Base-by-base conservation (phyloP, 305 asterid species). In the Fraxinus angustifolia region DNA sequence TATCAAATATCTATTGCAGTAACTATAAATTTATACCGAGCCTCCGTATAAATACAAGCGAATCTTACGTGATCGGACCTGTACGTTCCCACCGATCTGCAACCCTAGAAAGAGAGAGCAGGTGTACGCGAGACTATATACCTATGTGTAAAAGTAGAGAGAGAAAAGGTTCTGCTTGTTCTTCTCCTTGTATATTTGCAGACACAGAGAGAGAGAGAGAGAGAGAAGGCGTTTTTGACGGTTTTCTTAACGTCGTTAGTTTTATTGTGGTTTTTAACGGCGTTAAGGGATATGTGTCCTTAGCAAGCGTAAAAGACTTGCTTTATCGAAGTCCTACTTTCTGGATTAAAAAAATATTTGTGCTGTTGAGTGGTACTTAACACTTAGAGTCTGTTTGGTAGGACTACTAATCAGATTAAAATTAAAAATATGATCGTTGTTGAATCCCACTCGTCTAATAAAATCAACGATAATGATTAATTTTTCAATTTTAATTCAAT, bases 211-310 rank as follows among this genome's bases (percentile, higher is more conserved):
- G 87, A 85, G 77, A 60, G 77, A 53, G 82, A 77, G 79, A 38
- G 86, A 82, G 87, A 85, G 77, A 60, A 75, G 21, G 84, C 81
- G 85, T 48, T 82, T 79, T 82, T 78, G 86, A 88, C 86, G 83
- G 85, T 80, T 85, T 60, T 16, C 73, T 76, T 86, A 65, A 86
- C 87, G 86, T 82, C 89, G 93, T 91, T 85, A 88, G 85, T 40
- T 79, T 81, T 78, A 74, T 17, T 67, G 80, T 82, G 12, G 81
- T 30, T 45, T 45, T 42, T 62, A 79, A 88, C 92, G 92, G 84
- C 88, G 93, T 90, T 80, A 85, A 78, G 26, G 30, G 48, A 77
- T 40, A 36, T 86, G 14, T 71, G 78, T 74, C 23, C 48, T 42
- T 12, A 65, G 83, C 38, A 78, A 42, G 83, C 81, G 45, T 78